Evolutionary conservation across 306 rosid genomes (phyloP), one percentile per base, ranked within the genome.

Genomic region (Adenanthera pavonina): DNA sequence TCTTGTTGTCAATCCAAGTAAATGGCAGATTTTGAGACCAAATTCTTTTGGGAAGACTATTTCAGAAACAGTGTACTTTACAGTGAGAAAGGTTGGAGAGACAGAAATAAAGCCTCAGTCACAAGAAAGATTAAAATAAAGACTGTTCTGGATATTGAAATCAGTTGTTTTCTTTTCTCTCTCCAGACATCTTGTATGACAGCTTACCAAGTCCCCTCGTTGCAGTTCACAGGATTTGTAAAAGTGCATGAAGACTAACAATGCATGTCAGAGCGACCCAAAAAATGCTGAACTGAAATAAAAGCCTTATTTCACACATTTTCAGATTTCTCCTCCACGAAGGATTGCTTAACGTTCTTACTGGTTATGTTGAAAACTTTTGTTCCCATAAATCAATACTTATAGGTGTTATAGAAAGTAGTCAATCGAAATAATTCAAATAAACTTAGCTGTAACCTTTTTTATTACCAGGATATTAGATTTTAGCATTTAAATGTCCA

Each of bases 401-500:
- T 19, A 36, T 56, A 30, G 10, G 40, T 60, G 34, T 20, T 56
- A 80, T 30, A 41, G 62, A 73, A 65, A 16, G 36, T 43, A 52
- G 46, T 52, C 75, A 54, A 48, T 11, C 9, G 56, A 73, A 69
- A 48, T 33, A 54, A 79, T 20, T 48, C 25, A 68, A 74, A 48
- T 57, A 36, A 48, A 48, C 0, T 34, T 8, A 74, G 4, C 61
- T 51, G 38, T 9, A 56, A 12, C 15, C 20, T 79, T 40, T 51
- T 75, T 70, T 13, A 41, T 52, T n/a, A 44, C 36, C 75, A 62
- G 70, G 51, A 62, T 46, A 71, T 13, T 16, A 51, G 49, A 57
- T 75, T 69, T 83, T 72, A 80, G 71, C 44, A 36, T 78, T 74
- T 41, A 43, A 76, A 54, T 59, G 80, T 59, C 57, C 17, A 80